Conservation (phyloP, 306 rosid genomes). For the Castanopsis chinensis region DNA sequence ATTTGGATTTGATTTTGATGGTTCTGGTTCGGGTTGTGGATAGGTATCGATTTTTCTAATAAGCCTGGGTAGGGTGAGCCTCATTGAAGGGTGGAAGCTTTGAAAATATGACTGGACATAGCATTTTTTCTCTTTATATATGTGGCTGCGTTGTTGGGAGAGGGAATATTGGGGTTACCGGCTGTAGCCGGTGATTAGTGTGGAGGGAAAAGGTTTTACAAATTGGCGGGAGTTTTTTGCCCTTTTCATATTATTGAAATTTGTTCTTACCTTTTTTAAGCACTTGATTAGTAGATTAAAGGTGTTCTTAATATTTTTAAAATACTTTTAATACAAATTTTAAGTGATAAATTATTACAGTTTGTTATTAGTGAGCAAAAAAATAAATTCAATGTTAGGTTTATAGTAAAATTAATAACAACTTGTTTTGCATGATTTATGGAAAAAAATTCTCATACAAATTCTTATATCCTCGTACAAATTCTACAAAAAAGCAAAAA, state of each 20-base stretch:
- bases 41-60: background rate
- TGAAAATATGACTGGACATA: background rate
- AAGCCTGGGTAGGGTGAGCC: constrained; percentile 8
- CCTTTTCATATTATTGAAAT: background rate
- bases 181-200: constrained; percentile 10
- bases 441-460: too few relatives aligned
- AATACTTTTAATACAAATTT: too few relatives aligned
- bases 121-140: background rate
- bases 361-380: rapidly evolving
- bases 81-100: constrained; percentile 1
- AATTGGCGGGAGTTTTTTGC: constrained; percentile 26
- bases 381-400: too few relatives aligned
- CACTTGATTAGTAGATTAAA: too few relatives aligned
- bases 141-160: background rate
- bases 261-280: too few relatives aligned
- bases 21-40: background rate
- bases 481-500: too few relatives aligned
- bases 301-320: too few relatives aligned
- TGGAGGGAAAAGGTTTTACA: constrained; percentile 21
- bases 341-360: too few relatives aligned
- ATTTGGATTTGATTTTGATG: too few relatives aligned
- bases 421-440: too few relatives aligned
- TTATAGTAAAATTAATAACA: too few relatives aligned
- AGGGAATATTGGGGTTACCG: constrained; percentile 3
- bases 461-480: too few relatives aligned